Conservation (phyloP, 257 asterid species). For the Nicotiana tabacum region DNA sequence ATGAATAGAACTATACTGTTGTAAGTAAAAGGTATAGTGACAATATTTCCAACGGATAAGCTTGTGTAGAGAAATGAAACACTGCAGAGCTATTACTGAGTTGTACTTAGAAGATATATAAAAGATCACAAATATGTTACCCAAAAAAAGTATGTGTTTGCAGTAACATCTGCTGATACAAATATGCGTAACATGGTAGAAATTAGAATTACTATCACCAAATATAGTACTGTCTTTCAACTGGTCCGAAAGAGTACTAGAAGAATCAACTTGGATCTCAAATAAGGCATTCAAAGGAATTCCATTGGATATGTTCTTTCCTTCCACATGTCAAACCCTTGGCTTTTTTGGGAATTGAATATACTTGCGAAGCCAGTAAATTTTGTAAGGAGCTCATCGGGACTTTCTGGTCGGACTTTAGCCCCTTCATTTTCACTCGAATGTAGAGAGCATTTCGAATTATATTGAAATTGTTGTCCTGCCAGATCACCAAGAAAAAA, state of each 20-base stretch:
- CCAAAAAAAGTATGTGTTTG: too few species aligned
- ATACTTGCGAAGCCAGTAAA: slow-evolving; percentile 8
- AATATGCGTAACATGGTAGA: too few species aligned
- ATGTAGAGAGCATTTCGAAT: background rate
- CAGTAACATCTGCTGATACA: too few species aligned
- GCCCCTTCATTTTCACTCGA: slow-evolving; percentile 1
- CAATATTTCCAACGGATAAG: too few species aligned
- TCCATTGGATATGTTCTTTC: background rate
- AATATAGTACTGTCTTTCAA: background rate
- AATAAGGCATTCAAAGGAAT: background rate
- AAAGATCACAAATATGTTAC: too few species aligned
- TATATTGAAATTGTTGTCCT: background rate
- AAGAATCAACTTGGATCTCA: background rate
- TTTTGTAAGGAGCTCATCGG: background rate
- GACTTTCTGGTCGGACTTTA: background rate
- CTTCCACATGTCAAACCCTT: slow-evolving; percentile 7
- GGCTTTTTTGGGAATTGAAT: slow-evolving; percentile 10
- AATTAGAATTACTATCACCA: too few species aligned
- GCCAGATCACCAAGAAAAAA: too few species aligned
- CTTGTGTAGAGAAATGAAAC: too few species aligned
- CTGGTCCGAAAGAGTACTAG: background rate
- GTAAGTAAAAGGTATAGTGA: too few species aligned
- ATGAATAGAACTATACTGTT: too few species aligned
- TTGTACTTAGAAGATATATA: too few species aligned
- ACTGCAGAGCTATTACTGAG: too few species aligned